These are phyloP conservation scores for Saccharomycopsis capsularis DNA, from an alignment of 805 yeast genomes.

Conservation along the genomic window DNA sequence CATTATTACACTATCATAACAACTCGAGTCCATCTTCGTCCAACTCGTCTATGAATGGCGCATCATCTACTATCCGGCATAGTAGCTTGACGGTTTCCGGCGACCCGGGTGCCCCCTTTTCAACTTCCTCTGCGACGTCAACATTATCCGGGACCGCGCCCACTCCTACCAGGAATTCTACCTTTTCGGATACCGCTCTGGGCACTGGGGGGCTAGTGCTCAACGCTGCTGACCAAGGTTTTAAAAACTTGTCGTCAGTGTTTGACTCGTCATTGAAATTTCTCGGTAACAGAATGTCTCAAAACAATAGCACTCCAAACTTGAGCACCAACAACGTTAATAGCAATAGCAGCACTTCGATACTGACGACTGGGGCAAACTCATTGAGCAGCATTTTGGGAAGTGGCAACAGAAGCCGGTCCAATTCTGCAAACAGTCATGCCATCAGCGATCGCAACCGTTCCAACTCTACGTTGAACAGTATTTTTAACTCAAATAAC, in stretches of 20 bases:
- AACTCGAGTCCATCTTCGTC: not conserved
- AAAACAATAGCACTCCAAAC: not conserved
- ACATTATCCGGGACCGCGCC: not conserved
- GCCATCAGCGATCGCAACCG: conserved; percentile 2
- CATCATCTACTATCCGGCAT: not conserved
- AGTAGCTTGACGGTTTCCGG: not conserved
- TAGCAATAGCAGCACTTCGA: not conserved
- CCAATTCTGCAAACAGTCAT: conserved; percentile 15
- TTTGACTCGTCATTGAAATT: conserved; percentile 19
- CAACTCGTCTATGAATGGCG: not conserved
- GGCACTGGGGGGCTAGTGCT: conserved; percentile 11
- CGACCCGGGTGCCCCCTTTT: no score
- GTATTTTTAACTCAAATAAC: not conserved
- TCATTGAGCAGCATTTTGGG: not conserved
- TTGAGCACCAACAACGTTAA: not conserved
- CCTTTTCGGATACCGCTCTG: conserved; percentile 1
- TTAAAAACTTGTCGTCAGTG: conserved; percentile 12
- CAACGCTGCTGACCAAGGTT: conserved; percentile 20
- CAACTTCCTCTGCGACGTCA: no score
- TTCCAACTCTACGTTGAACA: conserved; percentile 9
- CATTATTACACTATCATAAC: conserved; percentile 11
- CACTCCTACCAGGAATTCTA: not conserved
- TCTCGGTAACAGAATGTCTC: conserved; percentile 15
- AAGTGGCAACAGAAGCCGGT: conserved; percentile 11
- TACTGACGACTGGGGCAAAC: not conserved